Evolutionary conservation across 176 grass and related monocot species (phyloP).

Genomic region (Saccharum officinarum): DNA sequence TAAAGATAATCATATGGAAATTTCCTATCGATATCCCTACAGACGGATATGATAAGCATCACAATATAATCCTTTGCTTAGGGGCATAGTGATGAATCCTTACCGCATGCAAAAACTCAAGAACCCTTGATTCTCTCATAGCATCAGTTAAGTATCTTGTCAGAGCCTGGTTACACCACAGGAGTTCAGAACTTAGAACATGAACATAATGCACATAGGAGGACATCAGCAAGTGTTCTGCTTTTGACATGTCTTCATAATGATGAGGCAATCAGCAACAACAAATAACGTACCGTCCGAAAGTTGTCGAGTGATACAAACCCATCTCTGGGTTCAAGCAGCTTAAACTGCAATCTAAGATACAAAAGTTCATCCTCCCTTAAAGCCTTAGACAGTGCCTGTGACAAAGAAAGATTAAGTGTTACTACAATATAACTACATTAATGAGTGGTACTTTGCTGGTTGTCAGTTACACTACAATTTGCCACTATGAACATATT

Average conservation of each 20-base stretch:
- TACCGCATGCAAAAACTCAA: constrained; percentile 75
- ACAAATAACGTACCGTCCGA: constrained; percentile 56
- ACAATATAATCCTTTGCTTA: constrained; percentile 7
- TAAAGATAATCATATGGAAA: constrained; percentile 5
- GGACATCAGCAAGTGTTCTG: constrained; percentile 10
- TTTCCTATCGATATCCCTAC: neutral
- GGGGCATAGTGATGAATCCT: constrained; percentile 7
- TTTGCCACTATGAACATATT: neutral
- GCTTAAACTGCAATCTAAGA: constrained; percentile 78
- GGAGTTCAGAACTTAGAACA: constrained; percentile 18
- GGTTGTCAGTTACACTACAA: constrained; percentile 6
- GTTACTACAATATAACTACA: constrained; percentile 4
- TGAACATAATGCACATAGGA: neutral
- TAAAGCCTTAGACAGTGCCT: constrained; percentile 93
- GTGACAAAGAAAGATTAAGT: constrained; percentile 31
- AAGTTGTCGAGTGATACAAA: constrained; percentile 78
- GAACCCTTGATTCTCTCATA: constrained; percentile 74
- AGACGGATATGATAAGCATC: neutral
- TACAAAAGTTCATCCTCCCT: constrained; percentile 90
- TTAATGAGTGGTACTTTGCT: neutral
- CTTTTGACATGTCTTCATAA: constrained; percentile 16
- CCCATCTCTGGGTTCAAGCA: constrained; percentile 88
- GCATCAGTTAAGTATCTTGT: constrained; percentile 69
- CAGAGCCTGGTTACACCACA: constrained; percentile 54
- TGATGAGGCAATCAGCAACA: constrained; percentile 14